Conservation (phyloP, 768 basidiomycete species). For the Gelatoporia subvermispora region DNA sequence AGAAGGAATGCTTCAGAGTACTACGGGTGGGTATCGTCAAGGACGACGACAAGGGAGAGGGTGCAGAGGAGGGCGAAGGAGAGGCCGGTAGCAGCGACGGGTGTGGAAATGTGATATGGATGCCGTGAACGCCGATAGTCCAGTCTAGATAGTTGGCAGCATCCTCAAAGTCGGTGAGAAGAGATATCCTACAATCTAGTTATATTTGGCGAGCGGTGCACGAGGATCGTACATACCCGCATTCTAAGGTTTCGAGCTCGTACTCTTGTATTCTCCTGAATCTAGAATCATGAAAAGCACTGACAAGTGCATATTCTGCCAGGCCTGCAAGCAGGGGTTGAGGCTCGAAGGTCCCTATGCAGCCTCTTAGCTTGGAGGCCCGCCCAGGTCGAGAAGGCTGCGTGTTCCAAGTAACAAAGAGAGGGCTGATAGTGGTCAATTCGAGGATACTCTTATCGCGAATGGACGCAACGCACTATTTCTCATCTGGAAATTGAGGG, state of each 20-base stretch:
- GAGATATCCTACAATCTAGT: slow-evolving; percentile 61
- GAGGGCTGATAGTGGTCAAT: slow-evolving; percentile 47
- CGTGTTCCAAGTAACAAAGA: slow-evolving; percentile 97
- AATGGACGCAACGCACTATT: slow-evolving; percentile 55
- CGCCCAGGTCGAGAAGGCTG: slow-evolving; percentile 56
- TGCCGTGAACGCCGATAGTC: slow-evolving; percentile 89
- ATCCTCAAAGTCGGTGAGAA: slow-evolving; percentile 91
- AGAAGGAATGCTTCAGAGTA: slow-evolving; percentile 54
- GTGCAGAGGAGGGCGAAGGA: slow-evolving; percentile 52
- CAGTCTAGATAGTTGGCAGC: slow-evolving; percentile 85
- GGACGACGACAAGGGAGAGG: slow-evolving; percentile 70
- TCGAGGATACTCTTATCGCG: neutral
- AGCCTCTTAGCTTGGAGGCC: slow-evolving; percentile 72
- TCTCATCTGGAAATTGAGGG: slow-evolving; percentile 64
- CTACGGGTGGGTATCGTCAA: slow-evolving; percentile 48
- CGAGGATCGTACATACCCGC: slow-evolving; percentile 56
- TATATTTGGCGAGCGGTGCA: slow-evolving; percentile 4
- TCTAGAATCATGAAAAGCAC: slow-evolving; percentile 83
- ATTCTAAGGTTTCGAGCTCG: slow-evolving; percentile 80
- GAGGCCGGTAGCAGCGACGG: slow-evolving; percentile 50
- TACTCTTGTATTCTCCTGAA: slow-evolving; percentile 74
- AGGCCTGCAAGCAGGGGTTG: slow-evolving; percentile 71
- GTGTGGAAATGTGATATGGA: slow-evolving; percentile 83
- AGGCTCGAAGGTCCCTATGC: slow-evolving; percentile 90
- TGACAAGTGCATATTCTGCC: slow-evolving; percentile 86